phyloP scores from a whole-genome alignment of 2,329 filamentous ascomycete genomes.

The Aspergillus sp. region DNA sequence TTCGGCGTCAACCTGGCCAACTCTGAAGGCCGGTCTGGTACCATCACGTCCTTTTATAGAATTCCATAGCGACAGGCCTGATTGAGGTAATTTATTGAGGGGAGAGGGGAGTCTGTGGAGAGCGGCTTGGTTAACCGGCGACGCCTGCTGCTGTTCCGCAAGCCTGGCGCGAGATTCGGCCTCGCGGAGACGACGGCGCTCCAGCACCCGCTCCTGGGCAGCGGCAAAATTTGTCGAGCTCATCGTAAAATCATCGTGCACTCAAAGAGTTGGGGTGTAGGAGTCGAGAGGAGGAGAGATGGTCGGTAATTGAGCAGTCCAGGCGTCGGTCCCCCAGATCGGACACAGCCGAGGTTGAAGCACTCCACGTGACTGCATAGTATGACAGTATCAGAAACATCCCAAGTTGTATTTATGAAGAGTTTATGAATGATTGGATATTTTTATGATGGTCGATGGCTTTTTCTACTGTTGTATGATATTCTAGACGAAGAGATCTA shows the following conservation, averaged over 20 bases:
- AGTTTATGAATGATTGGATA: too few species aligned
- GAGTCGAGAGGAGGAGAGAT: neutral
- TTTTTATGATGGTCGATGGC: too few species aligned
- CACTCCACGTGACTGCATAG: too few species aligned
- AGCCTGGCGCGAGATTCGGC: conserved; percentile 57
- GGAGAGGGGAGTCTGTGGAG: conserved; percentile 58
- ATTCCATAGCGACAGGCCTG: conserved; percentile 58
- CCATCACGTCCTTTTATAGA: conserved; percentile 68
- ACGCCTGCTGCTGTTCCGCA: conserved; percentile 38
- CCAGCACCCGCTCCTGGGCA: conserved; percentile 80
- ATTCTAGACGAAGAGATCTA: too few species aligned
- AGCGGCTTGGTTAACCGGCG: conserved; percentile 48
- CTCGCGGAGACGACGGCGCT: conserved; percentile 73
- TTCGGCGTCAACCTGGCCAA: conserved; percentile 94
- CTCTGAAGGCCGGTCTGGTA: conserved; percentile 79
- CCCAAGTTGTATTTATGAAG: too few species aligned
- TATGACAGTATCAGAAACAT: too few species aligned
- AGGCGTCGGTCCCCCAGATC: conserved; percentile 11
- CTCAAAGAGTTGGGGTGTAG: neutral
- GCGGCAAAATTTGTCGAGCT: conserved; percentile 71
- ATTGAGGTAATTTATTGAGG: conserved; percentile 50
- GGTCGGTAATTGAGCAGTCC: neutral
- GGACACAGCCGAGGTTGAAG: conserved; percentile 10
- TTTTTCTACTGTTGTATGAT: too few species aligned
- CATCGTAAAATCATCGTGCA: conserved; percentile 42